Base-by-base conservation (phyloP, 2,329 filamentous ascomycete species). In the Diaporthe destruens region DNA sequence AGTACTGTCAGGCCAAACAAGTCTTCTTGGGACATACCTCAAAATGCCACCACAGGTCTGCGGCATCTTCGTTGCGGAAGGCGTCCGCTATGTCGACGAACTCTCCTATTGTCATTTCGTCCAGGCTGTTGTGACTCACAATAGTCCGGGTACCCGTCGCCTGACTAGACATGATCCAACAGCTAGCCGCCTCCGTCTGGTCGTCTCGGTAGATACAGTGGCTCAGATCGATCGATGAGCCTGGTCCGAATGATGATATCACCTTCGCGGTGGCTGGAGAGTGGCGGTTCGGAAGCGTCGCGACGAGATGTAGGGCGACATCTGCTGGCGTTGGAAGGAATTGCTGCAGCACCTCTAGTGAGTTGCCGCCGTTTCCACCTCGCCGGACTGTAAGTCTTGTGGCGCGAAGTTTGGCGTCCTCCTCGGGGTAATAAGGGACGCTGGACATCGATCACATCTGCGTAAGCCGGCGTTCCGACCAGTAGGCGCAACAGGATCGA, bases 371-470 rank as follows among this genome's bases (percentile, higher is more conserved):
- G 80, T 95, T 95, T 42, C 93, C 93, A 68, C 93, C 93, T 34
- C 92, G 88, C 39, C 92, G 88, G 55, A 87, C 86, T 47, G 84
- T 82, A 70, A 92, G 79, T 32, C 79, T 84, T 2, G 88, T 87
- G 23, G 93, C 92, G 42, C 92, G 90, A 53, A 93, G 84, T 81
- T 95, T 95, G 61, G 89, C 87, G 83, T 95, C 93, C 82, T 95
- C 92, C 8, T 81, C 81, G 1, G 92, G 92, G 78, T 90, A 94
- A 77, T 89, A 83, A 3, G 91, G 88, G 44, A 93, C 87, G 74
- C 90, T 93, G 79, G 65, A 51, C 8, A n/a, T 56, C 44, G 8
- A 32, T n/a, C 55, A 42, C 73, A 71, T 9, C 29, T 42, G 18
- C n/a, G 59, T 59, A 39, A 39, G 56, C 47, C 20, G 42, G 68